Conservation (phyloP, 1,284 basidiomycete species). For the Porogramme epimiltina region DNA sequence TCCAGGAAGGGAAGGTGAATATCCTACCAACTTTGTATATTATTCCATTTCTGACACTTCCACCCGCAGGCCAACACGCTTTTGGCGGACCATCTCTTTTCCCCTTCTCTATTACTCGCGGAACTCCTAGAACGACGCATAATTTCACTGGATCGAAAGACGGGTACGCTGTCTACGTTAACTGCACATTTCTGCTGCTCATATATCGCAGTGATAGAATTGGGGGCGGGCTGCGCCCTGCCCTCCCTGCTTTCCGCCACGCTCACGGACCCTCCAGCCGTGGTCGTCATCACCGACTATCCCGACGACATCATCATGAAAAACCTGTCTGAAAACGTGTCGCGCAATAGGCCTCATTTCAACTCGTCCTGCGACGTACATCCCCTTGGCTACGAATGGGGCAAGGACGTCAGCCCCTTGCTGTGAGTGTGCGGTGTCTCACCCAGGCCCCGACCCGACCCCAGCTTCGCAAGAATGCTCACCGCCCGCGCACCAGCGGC, state of each 20-base stretch:
- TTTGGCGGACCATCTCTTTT: slow-evolving; percentile 73
- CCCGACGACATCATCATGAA: slow-evolving; percentile 61
- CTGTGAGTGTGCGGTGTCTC: slow-evolving; percentile 41
- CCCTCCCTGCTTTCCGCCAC: slow-evolving; percentile 63
- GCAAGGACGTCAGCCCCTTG: slow-evolving; percentile 44
- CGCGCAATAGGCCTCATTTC: slow-evolving; percentile 44
- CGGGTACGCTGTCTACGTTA: slow-evolving; percentile 34
- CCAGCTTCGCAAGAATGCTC: too few relatives aligned
- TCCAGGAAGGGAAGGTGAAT: slow-evolving; percentile 58
- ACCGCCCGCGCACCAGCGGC: background rate
- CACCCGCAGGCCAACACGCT: slow-evolving; percentile 60
- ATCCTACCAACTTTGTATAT: background rate
- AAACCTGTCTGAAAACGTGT: slow-evolving; percentile 56
- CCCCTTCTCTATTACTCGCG: slow-evolving; percentile 64
- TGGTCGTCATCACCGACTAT: slow-evolving; percentile 67
- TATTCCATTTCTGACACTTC: background rate
- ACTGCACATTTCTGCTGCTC: too few relatives aligned
- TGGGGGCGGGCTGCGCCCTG: slow-evolving; percentile 66
- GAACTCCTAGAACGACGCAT: slow-evolving; percentile 61
- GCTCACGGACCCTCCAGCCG: slow-evolving; percentile 42
- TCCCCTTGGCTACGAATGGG: slow-evolving; percentile 65
- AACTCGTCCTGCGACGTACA: slow-evolving; percentile 42
- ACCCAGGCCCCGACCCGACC: too few relatives aligned
- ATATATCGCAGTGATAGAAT: slow-evolving; percentile 54
- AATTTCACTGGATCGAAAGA: slow-evolving; percentile 40